Percentiles rank a stretch among this genome's conserved stretches.
Conservation (phyloP, 2,329 filamentous ascomycete genomes). For the Cytospora schulzeri region DNA sequence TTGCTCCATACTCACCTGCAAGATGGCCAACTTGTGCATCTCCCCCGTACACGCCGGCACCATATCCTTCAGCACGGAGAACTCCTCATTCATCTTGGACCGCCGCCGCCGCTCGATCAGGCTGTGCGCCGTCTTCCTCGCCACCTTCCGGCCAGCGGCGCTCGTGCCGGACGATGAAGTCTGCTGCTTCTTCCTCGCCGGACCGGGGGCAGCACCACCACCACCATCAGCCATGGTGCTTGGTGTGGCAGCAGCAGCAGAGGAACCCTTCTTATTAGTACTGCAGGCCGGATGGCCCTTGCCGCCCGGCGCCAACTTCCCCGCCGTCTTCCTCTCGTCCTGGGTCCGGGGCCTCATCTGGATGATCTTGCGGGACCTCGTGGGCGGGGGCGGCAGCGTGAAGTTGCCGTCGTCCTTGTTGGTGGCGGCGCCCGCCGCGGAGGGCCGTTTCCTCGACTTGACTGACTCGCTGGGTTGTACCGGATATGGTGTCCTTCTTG, state of each 20-base stretch:
- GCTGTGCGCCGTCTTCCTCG: slow-evolving; percentile 93
- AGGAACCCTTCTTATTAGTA: slow-evolving; percentile 27
- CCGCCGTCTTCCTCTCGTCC: slow-evolving; percentile 36
- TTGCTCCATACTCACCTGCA: slow-evolving; percentile 66
- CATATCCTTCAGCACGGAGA: slow-evolving; percentile 89
- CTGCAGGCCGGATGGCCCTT: slow-evolving; percentile 29
- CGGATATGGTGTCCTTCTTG: slow-evolving; percentile 43
- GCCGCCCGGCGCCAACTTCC: no score
- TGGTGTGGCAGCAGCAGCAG: slow-evolving; percentile 21
- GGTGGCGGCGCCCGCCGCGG: slow-evolving; percentile 45
- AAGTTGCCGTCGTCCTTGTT: slow-evolving; percentile 62
- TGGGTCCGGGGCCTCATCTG: slow-evolving; percentile 81
- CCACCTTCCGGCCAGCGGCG: slow-evolving; percentile 89
- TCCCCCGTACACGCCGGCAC: slow-evolving; percentile 95
- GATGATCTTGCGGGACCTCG: slow-evolving; percentile 91
- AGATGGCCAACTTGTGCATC: slow-evolving; percentile 96
- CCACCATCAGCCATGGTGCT: slow-evolving; percentile 42
- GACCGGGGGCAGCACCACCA: neutral
- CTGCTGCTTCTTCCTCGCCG: slow-evolving; percentile 71
- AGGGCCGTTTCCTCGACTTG: slow-evolving; percentile 56
- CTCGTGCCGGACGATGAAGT: slow-evolving; percentile 63
- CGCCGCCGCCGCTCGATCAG: slow-evolving; percentile 86
- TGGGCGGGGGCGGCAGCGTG: slow-evolving; percentile 86
- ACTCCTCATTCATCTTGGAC: slow-evolving; percentile 99
- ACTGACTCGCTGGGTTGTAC: slow-evolving; percentile 54